Evolutionary conservation across 1,284 basidiomycete genomes (phyloP).

Genomic region (Heterobasidion occidentale): DNA sequence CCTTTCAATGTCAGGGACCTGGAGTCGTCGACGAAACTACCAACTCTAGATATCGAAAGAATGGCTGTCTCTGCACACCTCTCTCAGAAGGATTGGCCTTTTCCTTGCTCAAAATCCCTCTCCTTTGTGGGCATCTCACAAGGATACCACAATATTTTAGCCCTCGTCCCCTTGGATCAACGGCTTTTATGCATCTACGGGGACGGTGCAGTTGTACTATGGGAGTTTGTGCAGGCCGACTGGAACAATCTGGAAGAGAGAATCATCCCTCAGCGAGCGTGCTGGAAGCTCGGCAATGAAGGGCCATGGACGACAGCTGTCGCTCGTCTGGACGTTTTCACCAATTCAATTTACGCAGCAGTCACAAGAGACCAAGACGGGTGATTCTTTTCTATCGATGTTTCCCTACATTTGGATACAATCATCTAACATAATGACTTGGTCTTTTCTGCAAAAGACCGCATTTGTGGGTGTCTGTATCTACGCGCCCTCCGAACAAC

Average conservation of each 20-base stretch:
- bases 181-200: constrained; percentile 32
- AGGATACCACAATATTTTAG: constrained; percentile 17
- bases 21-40: background rate
- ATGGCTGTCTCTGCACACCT: constrained; percentile 3
- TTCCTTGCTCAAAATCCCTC: background rate
- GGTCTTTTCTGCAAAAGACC: background rate
- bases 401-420: background rate
- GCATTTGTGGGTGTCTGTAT: constrained; percentile 7
- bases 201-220: constrained; percentile 28
- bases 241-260: background rate
- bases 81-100: constrained; percentile 1
- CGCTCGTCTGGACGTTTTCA: constrained; percentile 17
- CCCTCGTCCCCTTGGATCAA: constrained; percentile 28
- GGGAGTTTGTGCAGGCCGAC: constrained; percentile 18
- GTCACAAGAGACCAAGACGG: constrained; percentile 7
- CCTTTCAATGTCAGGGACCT: constrained; percentile 1
- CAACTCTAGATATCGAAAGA: background rate
- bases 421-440: background rate
- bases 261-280: background rate
- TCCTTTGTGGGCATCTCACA: constrained; percentile 1
- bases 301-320: constrained; percentile 20
- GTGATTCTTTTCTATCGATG: background rate
- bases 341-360: constrained; percentile 10
- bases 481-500: background rate
- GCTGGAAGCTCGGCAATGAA: constrained; percentile 11